Percentiles rank a stretch among this genome's conserved stretches.
Evolutionary conservation across 495 filamentous ascomycete genomes (phyloP).

Genomic region (Bathelium albidoporum): DNA sequence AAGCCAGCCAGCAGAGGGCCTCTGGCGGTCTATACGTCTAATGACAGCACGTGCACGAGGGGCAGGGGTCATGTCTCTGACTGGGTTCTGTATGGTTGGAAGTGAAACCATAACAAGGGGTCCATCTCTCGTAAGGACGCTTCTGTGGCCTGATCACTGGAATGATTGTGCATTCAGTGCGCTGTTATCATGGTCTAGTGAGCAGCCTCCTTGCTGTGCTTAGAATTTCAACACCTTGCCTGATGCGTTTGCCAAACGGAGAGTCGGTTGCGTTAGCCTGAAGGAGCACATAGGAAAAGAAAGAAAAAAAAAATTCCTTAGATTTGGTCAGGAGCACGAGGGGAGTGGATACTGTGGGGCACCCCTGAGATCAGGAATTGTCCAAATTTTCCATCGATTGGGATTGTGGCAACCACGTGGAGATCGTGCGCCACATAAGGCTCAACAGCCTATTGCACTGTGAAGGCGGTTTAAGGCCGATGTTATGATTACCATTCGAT

Average conservation of each 20-base stretch:
- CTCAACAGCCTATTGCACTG: not conserved
- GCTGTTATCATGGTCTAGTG: not conserved
- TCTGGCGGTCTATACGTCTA: not conserved
- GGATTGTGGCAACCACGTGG: constrained; percentile 5
- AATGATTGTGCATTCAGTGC: not conserved
- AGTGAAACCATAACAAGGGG: not conserved
- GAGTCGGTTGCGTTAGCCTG: not conserved
- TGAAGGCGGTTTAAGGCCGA: not conserved
- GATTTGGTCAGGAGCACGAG: not conserved
- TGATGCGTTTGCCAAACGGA: not conserved
- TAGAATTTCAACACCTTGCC: not conserved
- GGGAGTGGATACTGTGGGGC: not conserved
- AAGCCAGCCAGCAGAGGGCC: not conserved
- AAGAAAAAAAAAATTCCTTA: not conserved
- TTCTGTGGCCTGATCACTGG: not conserved
- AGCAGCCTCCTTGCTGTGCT: not conserved
- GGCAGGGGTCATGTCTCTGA: not conserved
- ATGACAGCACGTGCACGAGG: constrained; percentile 1
- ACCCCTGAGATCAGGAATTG: not conserved
- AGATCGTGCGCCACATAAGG: not conserved
- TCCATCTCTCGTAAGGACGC: not conserved
- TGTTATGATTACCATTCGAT: too few relatives aligned
- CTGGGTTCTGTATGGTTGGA: not conserved
- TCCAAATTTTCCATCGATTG: not conserved
- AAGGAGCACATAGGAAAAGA: too few relatives aligned